Base-by-base conservation (phyloP, 768 basidiomycete genomes). In the Stropharia rugosoannulata region DNA sequence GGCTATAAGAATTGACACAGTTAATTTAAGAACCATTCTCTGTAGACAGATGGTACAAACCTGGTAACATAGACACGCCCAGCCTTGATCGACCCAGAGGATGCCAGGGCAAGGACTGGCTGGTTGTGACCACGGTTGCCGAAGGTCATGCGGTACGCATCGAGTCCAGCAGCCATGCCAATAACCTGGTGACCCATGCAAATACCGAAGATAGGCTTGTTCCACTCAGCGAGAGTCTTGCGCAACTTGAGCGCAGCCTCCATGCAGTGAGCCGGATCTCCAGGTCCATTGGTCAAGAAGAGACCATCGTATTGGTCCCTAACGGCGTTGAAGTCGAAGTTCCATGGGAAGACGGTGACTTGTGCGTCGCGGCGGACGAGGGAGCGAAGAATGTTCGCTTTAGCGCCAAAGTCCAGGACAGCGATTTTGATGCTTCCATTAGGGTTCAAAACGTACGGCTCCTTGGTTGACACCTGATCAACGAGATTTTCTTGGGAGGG, bases 71-170 rank as follows among this genome's bases (percentile, higher is more conserved):
- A 98, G 22, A 98, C 95, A 43, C 97, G 81, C 15, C 97, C 97
- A 49, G 95, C 94, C 68, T 85, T 92, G 77, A 98, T 95, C 22
- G 91, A 93, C 3, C 96, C 95, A 9, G 90, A 81, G 25, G 87
- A 89, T n/a, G 95, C 94, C 51, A 98, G 78, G 27, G 97, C 96
- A 42, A 99, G 80, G 11, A 99, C 97, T 29, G 97, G 97, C 70
- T 99, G 97, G 70, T 99, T 99, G 72, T 99, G 97, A 15, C 97
- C 97, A 62, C 97, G 89, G 70, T 99, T 98, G n/a, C 97, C 97
- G 68, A 98, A 99, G 9, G 89, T 94, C 97, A 99, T 99, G 43
- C 97, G 83, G 72, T 98, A 98, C 16, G 95, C 93, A 62, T 97
- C 95, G 51, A 98, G 72, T 18, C 97, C 96, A 19, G 95, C 96